phyloP scores from a whole-genome alignment of 495 filamentous ascomycete species.

The Saxophila tyrrhenica region DNA sequence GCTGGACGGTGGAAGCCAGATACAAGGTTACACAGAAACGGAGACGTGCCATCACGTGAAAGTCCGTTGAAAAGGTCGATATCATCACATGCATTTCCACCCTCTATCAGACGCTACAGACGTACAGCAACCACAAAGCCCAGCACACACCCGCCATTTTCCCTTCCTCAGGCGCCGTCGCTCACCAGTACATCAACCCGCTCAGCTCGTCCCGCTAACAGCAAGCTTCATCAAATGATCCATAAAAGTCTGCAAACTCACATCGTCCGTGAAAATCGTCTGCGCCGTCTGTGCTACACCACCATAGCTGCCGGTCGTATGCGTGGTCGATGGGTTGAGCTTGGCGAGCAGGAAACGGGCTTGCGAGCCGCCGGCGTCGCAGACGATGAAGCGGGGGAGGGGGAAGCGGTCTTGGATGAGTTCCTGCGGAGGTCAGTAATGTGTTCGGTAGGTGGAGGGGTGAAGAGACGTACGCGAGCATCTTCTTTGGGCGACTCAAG shows the following conservation, averaged over 20 bases:
- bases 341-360: constrained; percentile 96
- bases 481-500: constrained; percentile 97
- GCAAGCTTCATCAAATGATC: constrained; percentile 91
- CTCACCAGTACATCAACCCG: too few relatives aligned
- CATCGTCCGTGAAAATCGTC: constrained; percentile 99
- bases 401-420: constrained; percentile 96
- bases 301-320: constrained; percentile 67
- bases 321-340: constrained; percentile 96
- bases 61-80: too few relatives aligned
- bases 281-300: constrained; percentile 83
- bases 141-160: too few relatives aligned
- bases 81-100: too few relatives aligned
- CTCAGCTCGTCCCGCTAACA: constrained; percentile 21
- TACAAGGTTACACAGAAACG: too few relatives aligned
- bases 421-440: constrained; percentile 49
- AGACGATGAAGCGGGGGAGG: constrained; percentile 95
- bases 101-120: too few relatives aligned
- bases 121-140: too few relatives aligned
- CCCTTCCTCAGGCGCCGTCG: too few relatives aligned
- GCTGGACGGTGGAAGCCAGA: too few relatives aligned
- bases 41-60: too few relatives aligned
- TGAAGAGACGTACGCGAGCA: constrained; percentile 58
- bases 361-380: constrained; percentile 95
- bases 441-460: background rate
- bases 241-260: constrained; percentile 98